These are phyloP conservation scores for Kernera saxatilis DNA, from an alignment of 345 rosid species.

Conservation along the genomic window DNA sequence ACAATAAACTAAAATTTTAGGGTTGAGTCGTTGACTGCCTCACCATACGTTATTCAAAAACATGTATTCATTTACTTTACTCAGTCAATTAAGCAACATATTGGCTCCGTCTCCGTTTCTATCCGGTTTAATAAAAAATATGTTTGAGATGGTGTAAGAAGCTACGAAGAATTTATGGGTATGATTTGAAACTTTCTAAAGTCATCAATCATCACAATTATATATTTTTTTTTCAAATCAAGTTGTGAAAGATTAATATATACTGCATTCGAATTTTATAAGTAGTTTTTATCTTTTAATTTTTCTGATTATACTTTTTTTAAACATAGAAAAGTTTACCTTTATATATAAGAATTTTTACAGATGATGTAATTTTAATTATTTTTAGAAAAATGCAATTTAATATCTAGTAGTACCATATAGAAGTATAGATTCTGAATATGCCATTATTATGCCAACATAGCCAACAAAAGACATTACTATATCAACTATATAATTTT, in stretches of 20 bases:
- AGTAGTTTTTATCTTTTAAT: neutral
- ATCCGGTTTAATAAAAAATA: neutral
- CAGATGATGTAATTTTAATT: too few relatives aligned
- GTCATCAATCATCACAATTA: neutral
- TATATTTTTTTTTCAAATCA: neutral
- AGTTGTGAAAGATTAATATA: neutral
- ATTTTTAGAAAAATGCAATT: too few relatives aligned
- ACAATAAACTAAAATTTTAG: neutral
- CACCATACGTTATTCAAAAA: constrained; percentile 1
- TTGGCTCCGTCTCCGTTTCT: constrained; percentile 1
- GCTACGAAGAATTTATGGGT: neutral
- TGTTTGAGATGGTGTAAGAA: neutral
- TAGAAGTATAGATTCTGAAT: neutral
- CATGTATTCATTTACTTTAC: constrained; percentile 7
- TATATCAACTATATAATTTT: neutral
- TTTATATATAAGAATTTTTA: too few relatives aligned
- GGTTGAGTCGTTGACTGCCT: constrained; percentile 7
- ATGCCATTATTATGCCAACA: neutral
- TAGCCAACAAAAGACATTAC: neutral
- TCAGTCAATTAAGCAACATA: constrained; percentile 8
- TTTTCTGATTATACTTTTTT: neutral
- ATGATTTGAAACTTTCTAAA: neutral
- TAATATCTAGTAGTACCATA: too few relatives aligned
- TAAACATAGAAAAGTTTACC: too few relatives aligned
- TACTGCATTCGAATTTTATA: neutral